Base-by-base conservation (phyloP, 768 basidiomycete genomes). In the Agaricus sinodeliciosus region DNA sequence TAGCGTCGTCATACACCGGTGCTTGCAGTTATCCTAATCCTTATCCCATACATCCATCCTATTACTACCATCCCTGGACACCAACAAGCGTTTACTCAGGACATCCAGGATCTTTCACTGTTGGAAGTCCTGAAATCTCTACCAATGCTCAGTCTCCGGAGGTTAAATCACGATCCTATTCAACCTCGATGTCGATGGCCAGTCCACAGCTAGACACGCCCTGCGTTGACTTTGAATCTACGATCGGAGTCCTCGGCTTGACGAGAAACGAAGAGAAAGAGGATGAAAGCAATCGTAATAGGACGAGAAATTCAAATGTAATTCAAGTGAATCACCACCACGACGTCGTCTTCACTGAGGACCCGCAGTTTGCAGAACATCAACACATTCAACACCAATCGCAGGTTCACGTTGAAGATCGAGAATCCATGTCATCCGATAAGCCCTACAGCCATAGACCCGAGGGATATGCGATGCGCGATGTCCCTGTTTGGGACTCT, bases 331-430 rank as follows among this genome's bases (percentile, higher is more conserved):
- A 47, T 55, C 43, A 54, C 40, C 48, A 48, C 8, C 67, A 68
- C 52, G 72, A 73, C 43, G 41, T 58, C 35, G 64, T 69, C 54
- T 58, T 65, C 43, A 71, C 72, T 52, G 70, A 72, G 49, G 71
- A 73, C 62, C 73, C 72, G 35, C 65, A 67, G 55, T 74, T 69
- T 54, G 57, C 56, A 52, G 73, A 74, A 57, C 72, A 72, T 57
- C 55, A 63, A 12, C 71, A 74, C 51, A 64, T 42, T 25, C 18
- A 63, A 40, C 64, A 72, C 50, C 73, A 73, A 59, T 73, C 73
- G n/a, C 66, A 66, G 58, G 59, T 74, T 40, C 51, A 27, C 19
- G 51, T 46, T 27, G n/a, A 46, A 16, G 51, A 53, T n/a, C 12
- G 16, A 15, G 51, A 52, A 12, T 35, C 22, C 28, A 11, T n/a